Conservation (phyloP, 2,329 filamentous ascomycete genomes). For the Diaporthe ampelina region DNA sequence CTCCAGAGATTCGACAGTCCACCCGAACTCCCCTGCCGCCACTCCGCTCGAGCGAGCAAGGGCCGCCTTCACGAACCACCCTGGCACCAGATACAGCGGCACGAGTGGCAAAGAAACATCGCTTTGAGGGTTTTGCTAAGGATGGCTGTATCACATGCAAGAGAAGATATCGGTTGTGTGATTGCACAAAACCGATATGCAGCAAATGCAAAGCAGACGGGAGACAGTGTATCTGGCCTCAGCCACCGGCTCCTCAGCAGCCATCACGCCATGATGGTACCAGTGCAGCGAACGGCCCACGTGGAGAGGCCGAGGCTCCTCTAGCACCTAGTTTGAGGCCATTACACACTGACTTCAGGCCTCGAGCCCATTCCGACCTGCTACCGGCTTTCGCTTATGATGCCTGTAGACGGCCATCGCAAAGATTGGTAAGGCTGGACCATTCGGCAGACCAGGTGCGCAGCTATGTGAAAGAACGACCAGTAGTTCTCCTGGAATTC, state of each 20-base stretch:
- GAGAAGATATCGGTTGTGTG: background rate
- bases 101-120: background rate
- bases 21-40: background rate
- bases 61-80: background rate
- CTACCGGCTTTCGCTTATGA: conserved; percentile 10
- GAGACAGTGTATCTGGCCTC: background rate
- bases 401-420: background rate
- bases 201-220: conserved; percentile 1
- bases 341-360: background rate
- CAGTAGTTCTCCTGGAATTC: background rate
- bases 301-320: background rate
- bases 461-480: background rate
- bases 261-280: background rate
- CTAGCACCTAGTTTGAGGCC: background rate
- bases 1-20: background rate
- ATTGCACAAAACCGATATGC: background rate
- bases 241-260: background rate
- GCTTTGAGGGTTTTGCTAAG: background rate
- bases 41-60: background rate
- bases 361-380: background rate
- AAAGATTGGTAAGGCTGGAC: conserved; percentile 18
- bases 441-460: background rate
- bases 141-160: background rate
- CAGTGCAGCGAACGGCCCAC: background rate
- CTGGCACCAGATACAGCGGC: background rate